Evolutionary conservation across 2,329 filamentous ascomycete species (phyloP).

Genomic region (Aspergillus sp.): DNA sequence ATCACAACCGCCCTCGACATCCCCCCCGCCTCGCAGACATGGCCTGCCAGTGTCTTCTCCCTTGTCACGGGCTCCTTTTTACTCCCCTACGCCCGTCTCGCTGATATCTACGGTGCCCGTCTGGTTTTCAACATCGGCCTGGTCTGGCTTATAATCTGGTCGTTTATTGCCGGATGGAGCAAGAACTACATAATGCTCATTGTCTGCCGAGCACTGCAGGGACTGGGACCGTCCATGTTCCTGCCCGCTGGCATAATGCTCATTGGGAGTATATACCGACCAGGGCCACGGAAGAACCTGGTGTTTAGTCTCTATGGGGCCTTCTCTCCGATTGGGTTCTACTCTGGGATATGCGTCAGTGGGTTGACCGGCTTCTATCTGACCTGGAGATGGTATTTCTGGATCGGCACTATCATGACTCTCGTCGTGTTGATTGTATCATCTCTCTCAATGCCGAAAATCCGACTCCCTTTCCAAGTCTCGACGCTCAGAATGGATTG

Average conservation of each 20-base stretch:
- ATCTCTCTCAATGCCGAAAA: background rate
- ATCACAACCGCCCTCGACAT: constrained; percentile 5
- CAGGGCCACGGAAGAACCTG: constrained; percentile 10
- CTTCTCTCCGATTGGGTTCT: constrained; percentile 10
- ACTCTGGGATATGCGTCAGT: constrained; percentile 7
- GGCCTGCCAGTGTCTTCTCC: constrained; percentile 13
- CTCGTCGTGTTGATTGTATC: constrained; percentile 6
- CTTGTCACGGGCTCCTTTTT: constrained; percentile 10
- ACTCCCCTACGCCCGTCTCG: constrained; percentile 5
- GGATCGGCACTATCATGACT: constrained; percentile 3
- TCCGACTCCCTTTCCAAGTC: background rate
- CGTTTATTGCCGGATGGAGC: constrained; percentile 1
- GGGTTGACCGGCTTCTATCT: constrained; percentile 7
- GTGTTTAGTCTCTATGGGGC: constrained; percentile 12
- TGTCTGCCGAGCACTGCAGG: constrained; percentile 12
- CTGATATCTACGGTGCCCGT: constrained; percentile 10
- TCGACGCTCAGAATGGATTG: background rate
- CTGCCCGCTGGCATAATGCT: constrained; percentile 6
- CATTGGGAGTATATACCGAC: constrained; percentile 8
- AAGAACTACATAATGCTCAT: constrained; percentile 12
- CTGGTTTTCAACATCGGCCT: constrained; percentile 5
- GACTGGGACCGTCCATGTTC: constrained; percentile 6
- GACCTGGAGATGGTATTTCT: constrained; percentile 11
- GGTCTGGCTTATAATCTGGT: constrained; percentile 8
- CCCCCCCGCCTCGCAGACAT: constrained; percentile 6